Conservation (phyloP, 768 basidiomycete species). For the Mycena leptocephala region DNA sequence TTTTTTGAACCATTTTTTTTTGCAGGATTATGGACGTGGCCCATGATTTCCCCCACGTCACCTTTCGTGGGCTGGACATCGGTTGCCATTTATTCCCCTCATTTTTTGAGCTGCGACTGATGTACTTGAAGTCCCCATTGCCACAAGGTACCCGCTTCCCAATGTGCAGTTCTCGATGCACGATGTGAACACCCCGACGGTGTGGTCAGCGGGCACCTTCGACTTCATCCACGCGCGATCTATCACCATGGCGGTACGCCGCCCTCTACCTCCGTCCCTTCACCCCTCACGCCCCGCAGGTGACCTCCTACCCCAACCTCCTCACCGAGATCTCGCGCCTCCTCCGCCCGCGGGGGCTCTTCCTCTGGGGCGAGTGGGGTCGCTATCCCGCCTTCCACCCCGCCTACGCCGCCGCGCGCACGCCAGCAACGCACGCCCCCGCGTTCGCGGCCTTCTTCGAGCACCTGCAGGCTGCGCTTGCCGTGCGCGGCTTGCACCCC, state of each 20-base stretch:
- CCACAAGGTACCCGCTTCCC: constrained; percentile 70
- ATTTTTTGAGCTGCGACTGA: constrained; percentile 27
- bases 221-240: constrained; percentile 80
- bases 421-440: constrained; percentile 57
- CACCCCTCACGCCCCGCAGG: constrained; percentile 56
- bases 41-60: constrained; percentile 72
- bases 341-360: constrained; percentile 80
- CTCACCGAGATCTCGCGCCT: constrained; percentile 75
- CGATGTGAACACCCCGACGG: constrained; percentile 69
- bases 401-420: constrained; percentile 37
- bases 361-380: constrained; percentile 77
- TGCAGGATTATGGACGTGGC: constrained; percentile 86
- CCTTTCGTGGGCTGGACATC: constrained; percentile 83
- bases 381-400: constrained; percentile 60
- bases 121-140: constrained; percentile 73
- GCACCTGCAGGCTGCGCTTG: constrained; percentile 54
- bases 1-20: constrained; percentile 14
- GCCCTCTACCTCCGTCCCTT: not conserved
- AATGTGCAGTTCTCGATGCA: constrained; percentile 81
- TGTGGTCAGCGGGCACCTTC: constrained; percentile 70
- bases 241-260: constrained; percentile 73
- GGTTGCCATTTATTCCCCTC: constrained; percentile 62
- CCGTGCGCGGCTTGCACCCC: constrained; percentile 54
- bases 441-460: constrained; percentile 56
- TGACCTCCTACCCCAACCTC: constrained; percentile 67